Percentiles rank a stretch among this genome's conserved stretches.
Evolutionary conservation across 768 basidiomycete species (phyloP).

Genomic region (Imleria badia): DNA sequence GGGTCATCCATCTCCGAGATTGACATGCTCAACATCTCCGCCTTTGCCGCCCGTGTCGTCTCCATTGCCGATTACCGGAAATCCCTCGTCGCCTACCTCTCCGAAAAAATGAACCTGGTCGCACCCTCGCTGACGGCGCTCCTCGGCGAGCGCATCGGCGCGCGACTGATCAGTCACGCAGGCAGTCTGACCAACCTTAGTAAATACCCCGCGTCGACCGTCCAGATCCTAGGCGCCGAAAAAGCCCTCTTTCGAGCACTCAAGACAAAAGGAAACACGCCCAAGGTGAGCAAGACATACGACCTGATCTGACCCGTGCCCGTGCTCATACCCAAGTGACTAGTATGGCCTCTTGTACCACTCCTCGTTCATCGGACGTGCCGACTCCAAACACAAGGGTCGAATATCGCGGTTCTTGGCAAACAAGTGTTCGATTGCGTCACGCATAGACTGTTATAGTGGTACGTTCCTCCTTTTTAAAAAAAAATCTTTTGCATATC

Average conservation of each 20-base stretch:
- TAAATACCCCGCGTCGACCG: slow-evolving; percentile 98
- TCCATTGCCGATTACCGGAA: slow-evolving; percentile 94
- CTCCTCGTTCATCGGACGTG: slow-evolving; percentile 94
- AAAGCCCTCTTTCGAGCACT: slow-evolving; percentile 96
- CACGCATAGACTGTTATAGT: slow-evolving; percentile 92
- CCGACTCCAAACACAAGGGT: slow-evolving; percentile 92
- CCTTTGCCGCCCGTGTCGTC: slow-evolving; percentile 88
- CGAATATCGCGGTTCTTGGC: slow-evolving; percentile 98
- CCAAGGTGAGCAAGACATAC: slow-evolving; percentile 57
- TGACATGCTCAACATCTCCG: slow-evolving; percentile 93
- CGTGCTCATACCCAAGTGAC: background rate
- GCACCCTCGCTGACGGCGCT: slow-evolving; percentile 91
- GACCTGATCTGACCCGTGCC: background rate
- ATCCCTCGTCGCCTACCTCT: slow-evolving; percentile 79
- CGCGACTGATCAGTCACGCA: slow-evolving; percentile 91
- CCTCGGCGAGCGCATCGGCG: slow-evolving; percentile 90
- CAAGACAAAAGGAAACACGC: slow-evolving; percentile 98
- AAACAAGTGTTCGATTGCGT: slow-evolving; percentile 97
- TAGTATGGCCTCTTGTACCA: slow-evolving; percentile 98
- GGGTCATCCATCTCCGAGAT: slow-evolving; percentile 88
- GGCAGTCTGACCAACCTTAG: slow-evolving; percentile 95
- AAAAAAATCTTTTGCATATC: background rate
- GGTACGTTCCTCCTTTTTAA: slow-evolving; percentile 43
- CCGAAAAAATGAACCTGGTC: slow-evolving; percentile 98
- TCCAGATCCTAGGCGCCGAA: slow-evolving; percentile 97